Conservation (phyloP, 208 protist genomes). For the Trypanosoma congolense region DNA sequence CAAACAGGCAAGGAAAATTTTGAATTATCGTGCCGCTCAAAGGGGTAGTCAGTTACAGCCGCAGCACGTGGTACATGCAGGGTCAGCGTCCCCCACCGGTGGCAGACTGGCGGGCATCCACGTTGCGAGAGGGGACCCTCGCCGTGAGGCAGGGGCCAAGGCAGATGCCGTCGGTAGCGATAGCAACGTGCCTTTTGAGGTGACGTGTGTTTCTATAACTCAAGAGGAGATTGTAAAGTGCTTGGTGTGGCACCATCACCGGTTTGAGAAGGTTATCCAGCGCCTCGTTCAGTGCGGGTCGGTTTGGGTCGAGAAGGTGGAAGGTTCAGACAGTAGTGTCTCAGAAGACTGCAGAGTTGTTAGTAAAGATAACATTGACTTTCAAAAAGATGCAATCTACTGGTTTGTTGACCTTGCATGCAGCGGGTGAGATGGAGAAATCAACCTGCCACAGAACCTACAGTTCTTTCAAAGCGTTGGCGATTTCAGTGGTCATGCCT, state of each 20-base stretch:
- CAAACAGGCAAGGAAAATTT: slow-evolving; percentile 40
- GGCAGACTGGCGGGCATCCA: too few species aligned
- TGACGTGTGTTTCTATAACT: slow-evolving; percentile 53
- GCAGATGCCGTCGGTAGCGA: neutral
- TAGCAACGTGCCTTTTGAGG: slow-evolving; percentile 23
- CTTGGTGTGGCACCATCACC: slow-evolving; percentile 64
- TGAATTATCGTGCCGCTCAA: slow-evolving; percentile 18
- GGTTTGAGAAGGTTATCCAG: slow-evolving; percentile 47
- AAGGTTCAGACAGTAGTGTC: neutral
- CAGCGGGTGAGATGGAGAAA: neutral
- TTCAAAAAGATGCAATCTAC: neutral
- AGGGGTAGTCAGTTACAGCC: neutral
- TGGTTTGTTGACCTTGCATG: slow-evolving; percentile 8
- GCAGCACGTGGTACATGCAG: too few species aligned
- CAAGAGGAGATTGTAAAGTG: slow-evolving; percentile 32
- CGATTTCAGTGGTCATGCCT: too few species aligned
- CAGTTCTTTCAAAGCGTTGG: too few species aligned
- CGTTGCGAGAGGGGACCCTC: too few species aligned
- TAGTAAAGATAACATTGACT: neutral
- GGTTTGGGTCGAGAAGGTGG: slow-evolving; percentile 66
- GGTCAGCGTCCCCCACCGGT: too few species aligned
- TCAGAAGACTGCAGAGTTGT: neutral
- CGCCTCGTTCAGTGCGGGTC: slow-evolving; percentile 74
- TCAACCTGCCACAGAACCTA: too few species aligned
- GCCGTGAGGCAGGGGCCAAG: neutral